Evolutionary conservation across 2,329 filamentous ascomycete genomes (phyloP).

Genomic region (Neurospora sp.): DNA sequence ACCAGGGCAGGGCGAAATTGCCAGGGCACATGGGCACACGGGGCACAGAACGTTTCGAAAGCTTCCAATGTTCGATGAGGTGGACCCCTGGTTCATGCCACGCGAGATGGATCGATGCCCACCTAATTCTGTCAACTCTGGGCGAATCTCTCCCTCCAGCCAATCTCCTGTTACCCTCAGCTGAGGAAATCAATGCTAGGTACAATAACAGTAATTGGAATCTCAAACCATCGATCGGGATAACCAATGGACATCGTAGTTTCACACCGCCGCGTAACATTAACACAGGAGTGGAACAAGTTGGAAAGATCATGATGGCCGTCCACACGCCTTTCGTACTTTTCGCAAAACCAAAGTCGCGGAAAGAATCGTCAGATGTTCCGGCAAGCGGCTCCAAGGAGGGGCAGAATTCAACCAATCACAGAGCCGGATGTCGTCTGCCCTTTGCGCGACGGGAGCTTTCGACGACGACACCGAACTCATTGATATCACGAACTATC

Average conservation of each 20-base stretch:
- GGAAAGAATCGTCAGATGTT: neutral
- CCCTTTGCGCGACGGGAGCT: neutral
- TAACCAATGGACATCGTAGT: neutral
- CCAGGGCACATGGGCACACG: neutral
- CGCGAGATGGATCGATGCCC: neutral
- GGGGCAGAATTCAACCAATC: neutral
- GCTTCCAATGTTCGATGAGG: neutral
- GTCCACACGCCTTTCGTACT: neutral
- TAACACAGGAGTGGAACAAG: neutral
- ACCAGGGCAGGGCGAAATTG: neutral
- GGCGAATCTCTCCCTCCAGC: neutral
- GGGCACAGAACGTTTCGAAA: neutral
- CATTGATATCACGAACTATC: neutral
- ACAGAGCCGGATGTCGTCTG: neutral
- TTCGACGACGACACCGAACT: neutral
- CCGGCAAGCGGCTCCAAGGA: neutral
- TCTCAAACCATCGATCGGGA: neutral
- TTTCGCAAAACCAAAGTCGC: neutral
- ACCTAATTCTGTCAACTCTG: neutral
- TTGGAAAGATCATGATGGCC: neutral
- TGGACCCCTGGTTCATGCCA: neutral
- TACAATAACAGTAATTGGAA: neutral
- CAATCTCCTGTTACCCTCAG: neutral
- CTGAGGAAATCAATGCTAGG: neutral
- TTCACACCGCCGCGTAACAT: neutral